Conservation (phyloP, 192 early-diverging fungal genomes). For the Umbelopsis sp. region DNA sequence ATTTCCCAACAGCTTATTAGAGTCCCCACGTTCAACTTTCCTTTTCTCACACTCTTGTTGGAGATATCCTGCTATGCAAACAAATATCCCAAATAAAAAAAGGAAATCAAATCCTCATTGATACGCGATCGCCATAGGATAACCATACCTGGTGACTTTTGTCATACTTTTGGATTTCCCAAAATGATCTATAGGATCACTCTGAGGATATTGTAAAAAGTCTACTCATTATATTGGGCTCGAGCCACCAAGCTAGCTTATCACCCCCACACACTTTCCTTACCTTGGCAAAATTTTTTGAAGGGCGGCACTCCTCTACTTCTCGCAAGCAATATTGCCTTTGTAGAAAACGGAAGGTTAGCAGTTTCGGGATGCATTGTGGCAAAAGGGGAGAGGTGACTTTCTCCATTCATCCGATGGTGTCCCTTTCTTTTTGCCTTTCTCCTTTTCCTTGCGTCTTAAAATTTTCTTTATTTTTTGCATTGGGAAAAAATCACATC, state of each 20-base stretch:
- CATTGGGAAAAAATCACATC: background rate
- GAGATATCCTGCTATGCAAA: background rate
- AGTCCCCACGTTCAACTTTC: background rate
- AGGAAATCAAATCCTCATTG: background rate
- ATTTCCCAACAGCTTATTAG: background rate
- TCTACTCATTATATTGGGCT: slow-evolving; percentile 8
- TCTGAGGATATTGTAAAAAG: no score
- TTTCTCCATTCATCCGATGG: background rate
- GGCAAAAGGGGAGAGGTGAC: slow-evolving; percentile 6
- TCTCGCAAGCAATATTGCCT: no score
- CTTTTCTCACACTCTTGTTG: slow-evolving; percentile 3
- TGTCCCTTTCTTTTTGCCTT: background rate
- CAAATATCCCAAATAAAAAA: slow-evolving; percentile 12
- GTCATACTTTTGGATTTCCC: background rate
- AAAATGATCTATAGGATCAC: no score
- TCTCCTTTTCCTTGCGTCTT: background rate
- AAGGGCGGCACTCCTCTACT: no score
- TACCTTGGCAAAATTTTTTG: no score
- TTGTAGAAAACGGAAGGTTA: slow-evolving; percentile 3
- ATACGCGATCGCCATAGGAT: slow-evolving; percentile 9
- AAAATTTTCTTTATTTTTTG: no score
- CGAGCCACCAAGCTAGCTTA: background rate
- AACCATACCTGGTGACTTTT: slow-evolving; percentile 3
- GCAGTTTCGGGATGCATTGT: slow-evolving; percentile 2
- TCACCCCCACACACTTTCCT: no score